These are phyloP conservation scores for Rosa lucieae DNA, from an alignment of 306 rosid species.

Conservation along the genomic window DNA sequence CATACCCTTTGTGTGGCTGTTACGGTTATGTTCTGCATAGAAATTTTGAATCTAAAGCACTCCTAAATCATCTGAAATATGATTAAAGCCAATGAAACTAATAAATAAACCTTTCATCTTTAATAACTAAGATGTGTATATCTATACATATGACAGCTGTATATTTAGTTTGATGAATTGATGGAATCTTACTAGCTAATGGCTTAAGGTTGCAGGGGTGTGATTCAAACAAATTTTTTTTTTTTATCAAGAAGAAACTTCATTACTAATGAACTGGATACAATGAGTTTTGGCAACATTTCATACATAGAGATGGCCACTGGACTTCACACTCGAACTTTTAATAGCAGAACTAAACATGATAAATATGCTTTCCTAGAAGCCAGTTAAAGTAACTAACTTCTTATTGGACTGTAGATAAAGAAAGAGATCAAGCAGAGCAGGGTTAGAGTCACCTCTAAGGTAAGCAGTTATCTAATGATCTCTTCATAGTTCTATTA, in stretches of 20 bases:
- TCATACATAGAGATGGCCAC: too few relatives aligned
- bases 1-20: neutral
- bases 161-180: neutral
- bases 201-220: neutral
- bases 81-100: neutral
- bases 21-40: neutral
- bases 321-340: too few relatives aligned
- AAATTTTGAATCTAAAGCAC: neutral
- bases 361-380: conserved; percentile 6
- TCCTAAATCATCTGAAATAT: neutral
- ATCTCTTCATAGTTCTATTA: neutral
- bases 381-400: conserved; percentile 11
- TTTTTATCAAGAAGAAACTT: too few relatives aligned
- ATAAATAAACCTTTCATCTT: neutral
- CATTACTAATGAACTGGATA: too few relatives aligned
- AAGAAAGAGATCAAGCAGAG: conserved; percentile 93
- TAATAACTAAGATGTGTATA: neutral
- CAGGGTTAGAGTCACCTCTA: conserved; percentile 85
- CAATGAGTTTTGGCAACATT: too few relatives aligned
- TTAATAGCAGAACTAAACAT: conserved; percentile 2
- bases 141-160: neutral
- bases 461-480: conserved; percentile 48
- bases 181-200: neutral
- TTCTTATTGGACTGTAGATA: conserved; percentile 49
- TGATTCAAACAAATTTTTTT: neutral